Base-by-base conservation (phyloP, 2,329 filamentous ascomycete species). In the Grosmannia huntii region DNA sequence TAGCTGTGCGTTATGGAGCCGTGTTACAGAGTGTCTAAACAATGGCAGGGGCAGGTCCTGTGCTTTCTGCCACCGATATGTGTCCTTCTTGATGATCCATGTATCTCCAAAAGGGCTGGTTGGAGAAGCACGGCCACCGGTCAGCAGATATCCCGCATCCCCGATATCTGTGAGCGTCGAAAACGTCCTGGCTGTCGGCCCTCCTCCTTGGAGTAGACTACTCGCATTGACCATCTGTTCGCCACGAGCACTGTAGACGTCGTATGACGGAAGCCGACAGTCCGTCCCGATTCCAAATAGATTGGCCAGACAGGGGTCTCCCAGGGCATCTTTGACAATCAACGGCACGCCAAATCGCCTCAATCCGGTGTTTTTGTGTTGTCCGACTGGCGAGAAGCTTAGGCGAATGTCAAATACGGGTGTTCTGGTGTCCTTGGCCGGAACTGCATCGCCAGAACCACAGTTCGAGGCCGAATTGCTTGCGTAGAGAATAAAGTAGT, bases 401-500 rank as follows among this genome's bases (percentile, higher is more conserved):
- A 58, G 9, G 12, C 5, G 4, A 11, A 51, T 16, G 12, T 44
- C 11, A 4, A 16, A n/a, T 19, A 23, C 4, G 10, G 36, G 14
- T 28, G n/a, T 11, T 16, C 23, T 28, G 12, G 5, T 11, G 3
- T 36, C n/a, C 7, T 28, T 38, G 4, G 27, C 31, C 28, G 21
- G 12, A 4, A n/a, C 33, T 11, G 2, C 11, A 5, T 44, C 23
- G 16, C 21, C 28, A n/a, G 23, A 36, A 9, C 10, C 51, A 21
- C 31, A 27, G 21, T 5, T 21, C 49, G 23, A 14, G 5, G 23
- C 21, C 10, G 9, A 61, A 31, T 62, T 82, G 49, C 73, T 77
- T 16, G 89, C 89, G 55, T 83, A 76, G 10, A 95, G 76, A 50
- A 96, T 72, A 64, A 91, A 87, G 70, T 96, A 95, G 70, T 96